phyloP scores from a whole-genome alignment of 2,329 filamentous ascomycete genomes.

The Aspergillus ustus region DNA sequence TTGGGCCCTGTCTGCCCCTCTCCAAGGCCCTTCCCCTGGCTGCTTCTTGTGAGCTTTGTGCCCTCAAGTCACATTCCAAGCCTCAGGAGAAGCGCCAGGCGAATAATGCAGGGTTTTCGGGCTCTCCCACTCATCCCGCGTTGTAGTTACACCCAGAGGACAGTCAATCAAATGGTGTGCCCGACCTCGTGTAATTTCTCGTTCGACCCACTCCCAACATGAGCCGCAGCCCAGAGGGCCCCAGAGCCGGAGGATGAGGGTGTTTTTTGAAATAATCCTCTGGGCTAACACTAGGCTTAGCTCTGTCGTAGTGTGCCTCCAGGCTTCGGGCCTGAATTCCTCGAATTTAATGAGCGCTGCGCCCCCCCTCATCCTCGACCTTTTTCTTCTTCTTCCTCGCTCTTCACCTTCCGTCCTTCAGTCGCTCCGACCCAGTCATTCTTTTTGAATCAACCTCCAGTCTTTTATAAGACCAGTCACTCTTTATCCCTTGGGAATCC shows the following conservation, averaged over 20 bases:
- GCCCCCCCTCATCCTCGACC: constrained; percentile 6
- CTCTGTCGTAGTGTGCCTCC: not conserved
- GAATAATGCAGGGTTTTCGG: constrained; percentile 8
- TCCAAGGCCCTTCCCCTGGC: not conserved
- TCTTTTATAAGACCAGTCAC: constrained; percentile 13
- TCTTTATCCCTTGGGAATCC: constrained; percentile 9
- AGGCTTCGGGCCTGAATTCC: constrained; percentile 9
- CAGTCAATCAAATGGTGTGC: not conserved
- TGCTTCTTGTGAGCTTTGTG: not conserved
- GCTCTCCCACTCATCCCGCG: constrained; percentile 5
- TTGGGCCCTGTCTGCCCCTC: not conserved
- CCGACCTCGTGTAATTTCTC: constrained; percentile 11
- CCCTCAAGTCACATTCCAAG: constrained; percentile 5
- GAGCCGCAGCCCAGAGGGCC: constrained; percentile 10
- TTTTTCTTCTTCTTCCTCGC: constrained; percentile 21
- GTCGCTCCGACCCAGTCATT: constrained; percentile 32
- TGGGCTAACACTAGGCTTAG: constrained; percentile 1
- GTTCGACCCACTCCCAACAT: constrained; percentile 12
- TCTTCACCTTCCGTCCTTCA: constrained; percentile 21
- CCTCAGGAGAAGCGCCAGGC: not conserved
- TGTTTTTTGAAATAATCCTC: constrained; percentile 3
- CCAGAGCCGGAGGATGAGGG: not conserved
- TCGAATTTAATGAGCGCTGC: constrained; percentile 18
- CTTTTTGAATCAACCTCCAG: constrained; percentile 24
- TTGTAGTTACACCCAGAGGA: constrained; percentile 3